phyloP scores from a whole-genome alignment of 2,329 filamentous ascomycete species.

The Pseudogymnoascus pannorum region DNA sequence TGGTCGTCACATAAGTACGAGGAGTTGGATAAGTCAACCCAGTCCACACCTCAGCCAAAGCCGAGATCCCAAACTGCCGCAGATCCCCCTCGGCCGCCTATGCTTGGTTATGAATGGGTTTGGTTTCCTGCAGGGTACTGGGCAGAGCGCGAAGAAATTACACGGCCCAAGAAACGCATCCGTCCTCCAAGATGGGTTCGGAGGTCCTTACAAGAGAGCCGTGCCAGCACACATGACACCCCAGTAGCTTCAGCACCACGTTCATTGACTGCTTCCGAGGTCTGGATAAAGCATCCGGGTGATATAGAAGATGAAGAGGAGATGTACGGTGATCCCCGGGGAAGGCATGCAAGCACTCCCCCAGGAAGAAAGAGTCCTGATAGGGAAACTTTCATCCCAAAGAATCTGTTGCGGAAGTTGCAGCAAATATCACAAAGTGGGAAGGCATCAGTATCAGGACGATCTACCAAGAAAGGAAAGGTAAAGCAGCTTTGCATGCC shows the following conservation, averaged over 20 bases:
- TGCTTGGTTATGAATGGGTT: constrained; percentile 51
- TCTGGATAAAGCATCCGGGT: neutral
- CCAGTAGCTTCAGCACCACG: neutral
- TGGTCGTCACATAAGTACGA: neutral
- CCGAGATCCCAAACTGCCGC: neutral
- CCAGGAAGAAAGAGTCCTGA: neutral
- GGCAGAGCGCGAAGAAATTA: constrained; percentile 45
- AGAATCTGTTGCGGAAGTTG: neutral
- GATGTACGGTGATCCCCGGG: neutral
- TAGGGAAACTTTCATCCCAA: neutral
- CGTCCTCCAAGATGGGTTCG: neutral
- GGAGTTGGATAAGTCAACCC: neutral
- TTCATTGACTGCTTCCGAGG: neutral
- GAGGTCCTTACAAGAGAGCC: neutral
- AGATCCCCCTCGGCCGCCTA: constrained; percentile 50
- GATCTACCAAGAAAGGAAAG: neutral
- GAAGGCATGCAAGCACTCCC: neutral
- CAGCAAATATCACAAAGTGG: neutral
- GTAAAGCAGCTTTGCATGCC: neutral
- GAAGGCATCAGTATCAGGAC: neutral
- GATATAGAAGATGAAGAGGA: neutral
- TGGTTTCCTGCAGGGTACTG: constrained; percentile 57
- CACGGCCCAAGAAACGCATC: neutral
- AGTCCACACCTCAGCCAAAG: neutral
- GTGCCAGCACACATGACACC: neutral